Conservation (phyloP, 768 basidiomycete species). For the Tylopilus sp. region DNA sequence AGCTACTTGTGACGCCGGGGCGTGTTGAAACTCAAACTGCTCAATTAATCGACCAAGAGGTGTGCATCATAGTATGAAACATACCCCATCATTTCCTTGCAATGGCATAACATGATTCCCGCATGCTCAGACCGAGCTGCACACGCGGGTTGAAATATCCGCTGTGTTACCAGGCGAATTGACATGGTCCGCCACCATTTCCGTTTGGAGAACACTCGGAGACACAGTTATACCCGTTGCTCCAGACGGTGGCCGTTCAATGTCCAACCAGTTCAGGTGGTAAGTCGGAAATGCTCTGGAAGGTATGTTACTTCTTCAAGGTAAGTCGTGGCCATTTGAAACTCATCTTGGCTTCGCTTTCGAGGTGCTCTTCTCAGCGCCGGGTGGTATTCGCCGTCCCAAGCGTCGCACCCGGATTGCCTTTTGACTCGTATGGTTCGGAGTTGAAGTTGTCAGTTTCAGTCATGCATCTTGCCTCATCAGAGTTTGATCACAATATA, state of each 20-base stretch:
- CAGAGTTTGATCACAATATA: too few relatives aligned
- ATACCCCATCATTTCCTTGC: neutral
- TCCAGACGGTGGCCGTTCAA: neutral
- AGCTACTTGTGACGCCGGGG: neutral
- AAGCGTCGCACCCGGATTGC: too few relatives aligned
- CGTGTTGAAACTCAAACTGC: too few relatives aligned
- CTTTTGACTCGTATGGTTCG: too few relatives aligned
- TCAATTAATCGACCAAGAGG: neutral
- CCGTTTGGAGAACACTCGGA: neutral
- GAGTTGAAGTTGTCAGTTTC: too few relatives aligned
- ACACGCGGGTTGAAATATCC: constrained; percentile 6
- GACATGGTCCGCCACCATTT: constrained; percentile 5
- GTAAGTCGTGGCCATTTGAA: neutral
- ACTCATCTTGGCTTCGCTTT: neutral
- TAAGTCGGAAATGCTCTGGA: neutral
- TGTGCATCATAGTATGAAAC: neutral
- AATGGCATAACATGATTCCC: neutral
- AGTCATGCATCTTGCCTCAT: too few relatives aligned
- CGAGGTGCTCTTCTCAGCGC: neutral
- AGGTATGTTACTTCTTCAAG: neutral
- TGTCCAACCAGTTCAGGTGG: neutral
- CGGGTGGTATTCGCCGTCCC: neutral
- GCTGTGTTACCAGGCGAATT: neutral
- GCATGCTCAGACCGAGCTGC: neutral
- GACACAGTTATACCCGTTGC: too few relatives aligned